These are phyloP conservation scores for Phialocephala subalpina DNA, from an alignment of 2,329 filamentous ascomycete genomes.

Conservation along the genomic window DNA sequence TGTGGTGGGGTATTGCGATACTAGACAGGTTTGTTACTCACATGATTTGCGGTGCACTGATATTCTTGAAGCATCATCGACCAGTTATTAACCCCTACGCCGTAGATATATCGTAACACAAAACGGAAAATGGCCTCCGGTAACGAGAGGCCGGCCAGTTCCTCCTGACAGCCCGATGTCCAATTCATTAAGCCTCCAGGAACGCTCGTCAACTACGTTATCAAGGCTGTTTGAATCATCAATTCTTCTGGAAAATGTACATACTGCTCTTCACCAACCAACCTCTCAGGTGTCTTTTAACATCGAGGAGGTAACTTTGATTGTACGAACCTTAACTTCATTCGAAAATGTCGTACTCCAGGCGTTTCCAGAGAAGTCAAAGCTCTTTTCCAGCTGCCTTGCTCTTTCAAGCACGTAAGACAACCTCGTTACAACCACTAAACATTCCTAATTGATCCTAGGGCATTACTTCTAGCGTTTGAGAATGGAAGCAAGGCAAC, in stretches of 20 bases:
- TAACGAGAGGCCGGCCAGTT: no score
- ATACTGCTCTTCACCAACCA: conserved; percentile 27
- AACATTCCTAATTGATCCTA: not conserved
- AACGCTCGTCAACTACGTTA: not conserved
- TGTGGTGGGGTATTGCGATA: conserved; percentile 18
- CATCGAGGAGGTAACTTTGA: conserved; percentile 31
- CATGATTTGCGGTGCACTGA: no score
- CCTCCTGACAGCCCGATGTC: not conserved
- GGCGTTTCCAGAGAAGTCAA: conserved; percentile 14
- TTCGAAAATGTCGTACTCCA: no score
- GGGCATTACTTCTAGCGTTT: conserved; percentile 30
- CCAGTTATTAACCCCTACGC: no score
- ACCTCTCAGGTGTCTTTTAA: conserved; percentile 24
- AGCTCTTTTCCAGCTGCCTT: not conserved
- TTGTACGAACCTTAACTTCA: conserved; percentile 22
- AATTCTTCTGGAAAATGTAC: conserved; percentile 31
- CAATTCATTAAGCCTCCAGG: not conserved
- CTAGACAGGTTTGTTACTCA: no score
- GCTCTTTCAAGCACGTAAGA: not conserved
- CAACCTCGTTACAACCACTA: not conserved
- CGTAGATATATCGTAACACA: no score
- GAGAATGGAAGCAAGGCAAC: conserved; percentile 31
- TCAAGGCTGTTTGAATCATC: conserved; percentile 29
- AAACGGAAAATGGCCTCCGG: no score
- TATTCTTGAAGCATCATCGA: no score